A percentile compares a stretch with the other conserved stretches of the same genome.
These are phyloP conservation scores for Phytophthora brassicae DNA, from an alignment of 352 stramenopile genomes.

Conservation along the genomic window DNA sequence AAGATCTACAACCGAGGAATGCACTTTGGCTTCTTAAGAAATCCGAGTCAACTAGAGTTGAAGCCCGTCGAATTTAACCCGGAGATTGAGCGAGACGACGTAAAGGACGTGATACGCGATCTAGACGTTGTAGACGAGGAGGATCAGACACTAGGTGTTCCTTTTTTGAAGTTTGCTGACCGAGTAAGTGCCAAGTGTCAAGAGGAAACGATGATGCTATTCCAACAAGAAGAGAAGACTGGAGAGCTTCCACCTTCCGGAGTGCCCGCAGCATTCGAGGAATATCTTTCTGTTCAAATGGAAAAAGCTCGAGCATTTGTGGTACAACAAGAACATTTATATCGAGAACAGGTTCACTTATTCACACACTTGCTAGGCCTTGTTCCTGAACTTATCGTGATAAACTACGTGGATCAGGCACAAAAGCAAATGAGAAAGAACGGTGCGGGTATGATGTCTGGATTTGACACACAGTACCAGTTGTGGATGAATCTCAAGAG, in stretches of 20 bases:
- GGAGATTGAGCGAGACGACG: slow-evolving; percentile 6
- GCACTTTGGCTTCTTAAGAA: slow-evolving; percentile 66
- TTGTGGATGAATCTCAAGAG: slow-evolving; percentile 52
- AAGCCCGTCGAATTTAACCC: slow-evolving; percentile 37
- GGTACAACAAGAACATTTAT: slow-evolving; percentile 48
- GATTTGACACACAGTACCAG: slow-evolving; percentile 39
- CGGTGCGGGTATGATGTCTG: slow-evolving; percentile 12
- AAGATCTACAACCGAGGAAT: slow-evolving; percentile 59
- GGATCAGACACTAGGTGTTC: slow-evolving; percentile 18
- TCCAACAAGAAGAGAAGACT: slow-evolving; percentile 61
- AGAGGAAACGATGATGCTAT: slow-evolving; percentile 54
- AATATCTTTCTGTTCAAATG: slow-evolving; percentile 65
- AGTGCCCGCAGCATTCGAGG: slow-evolving; percentile 69
- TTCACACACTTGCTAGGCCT: slow-evolving; percentile 63
- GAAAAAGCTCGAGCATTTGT: slow-evolving; percentile 66
- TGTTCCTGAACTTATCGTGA: slow-evolving; percentile 48
- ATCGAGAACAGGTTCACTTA: slow-evolving; percentile 61
- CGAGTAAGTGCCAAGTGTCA: slow-evolving; percentile 60
- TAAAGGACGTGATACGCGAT: slow-evolving; percentile 31
- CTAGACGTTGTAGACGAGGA: slow-evolving; percentile 50
- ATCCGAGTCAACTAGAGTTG: slow-evolving; percentile 50
- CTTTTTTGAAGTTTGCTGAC: slow-evolving; percentile 59
- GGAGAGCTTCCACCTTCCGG: slow-evolving; percentile 64
- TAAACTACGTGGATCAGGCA: slow-evolving; percentile 35
- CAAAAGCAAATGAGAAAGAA: slow-evolving; percentile 18